Base-by-base conservation (phyloP, 2,329 filamentous ascomycete genomes). In the Fusarium sp. region DNA sequence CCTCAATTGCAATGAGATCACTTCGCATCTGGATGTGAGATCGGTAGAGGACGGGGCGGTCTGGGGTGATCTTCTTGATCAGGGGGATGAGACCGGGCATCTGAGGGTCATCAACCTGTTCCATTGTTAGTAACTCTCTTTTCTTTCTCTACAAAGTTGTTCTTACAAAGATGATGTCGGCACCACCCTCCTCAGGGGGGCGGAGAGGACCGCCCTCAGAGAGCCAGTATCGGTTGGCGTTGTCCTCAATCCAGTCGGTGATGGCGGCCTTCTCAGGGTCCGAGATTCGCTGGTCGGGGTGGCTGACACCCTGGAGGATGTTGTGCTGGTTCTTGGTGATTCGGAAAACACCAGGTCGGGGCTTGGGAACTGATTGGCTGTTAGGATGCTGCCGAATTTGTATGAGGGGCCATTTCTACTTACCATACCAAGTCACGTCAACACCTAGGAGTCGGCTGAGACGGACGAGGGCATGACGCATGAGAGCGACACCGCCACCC, bases 251-350 rank as follows among this genome's bases (percentile, higher is more conserved):
- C 92, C 92, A 96, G 50, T 89, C 85, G 9, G 85, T 85, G 56
- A 95, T 87, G n/a, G 83, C 79, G 1, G 81, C 77, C 73, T 89
- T 88, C 62, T 92, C 87, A 2, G 90, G 85, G 1, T 82, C 72
- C 0, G 84, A 87, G 31, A 95, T 83, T n/a, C 87, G 85, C 71
- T 92, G 86, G 3, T 87, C 85, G 0, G 88, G 86, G 25, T 85
- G 83, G 40, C 89, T 88, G 42, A 94, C 92, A 8, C 92, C 92
- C 80, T 96, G 92, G 3, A 96, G 87, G 69, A 95, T 94, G 79
- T 96, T 96, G 86, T 96, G 92, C 72, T 93, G 91, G 70, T 91
- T 93, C 81, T 96, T 96, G 71, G 92, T 96, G 78, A 93, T 90
- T 55, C 91, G 86, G 79, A 96, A 96, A 10, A 95, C 89, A 14